Evolutionary conservation across 179 eudicot species (phyloP), one percentile per base, ranked within the genome.

Genomic region (Amaranthus tricolor): DNA sequence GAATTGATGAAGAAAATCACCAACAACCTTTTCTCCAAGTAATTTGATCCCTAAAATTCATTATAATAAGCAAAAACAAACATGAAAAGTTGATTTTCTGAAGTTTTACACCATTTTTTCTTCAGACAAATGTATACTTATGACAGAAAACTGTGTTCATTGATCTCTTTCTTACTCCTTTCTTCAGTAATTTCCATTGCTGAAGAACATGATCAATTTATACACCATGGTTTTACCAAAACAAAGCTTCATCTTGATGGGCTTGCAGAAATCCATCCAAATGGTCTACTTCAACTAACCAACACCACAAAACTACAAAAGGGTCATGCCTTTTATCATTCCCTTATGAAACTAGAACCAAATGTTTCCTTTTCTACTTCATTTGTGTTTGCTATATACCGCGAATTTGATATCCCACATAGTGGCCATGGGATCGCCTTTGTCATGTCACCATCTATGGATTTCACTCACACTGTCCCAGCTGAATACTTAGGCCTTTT

Each of bases 401-500:
- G 47, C 7, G 74, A 77, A 70, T 19, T 67, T 45, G 70, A 43
- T 51, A 62, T 62, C 54, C 79, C 66, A 9, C 77, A 74, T 43
- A 65, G 62, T 43, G 79, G 75, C 4, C 74, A 77, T 54, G 79
- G 79, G 12, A 77, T 77, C 48, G 70, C 69, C 64, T 70, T 77
- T 70, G 63, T 77, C 52, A 20, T 77, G 12, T 54, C 79, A 8
- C 57, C 79, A 7, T 40, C 79, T 7, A 62, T 77, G 70, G 69
- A 77, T 59, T 77, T 77, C 57, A 62, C 59, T 13, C 75, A 70
- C 0, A 52, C 80, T 1, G 16, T 51, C 20, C 53, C 66, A 21
- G 62, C 31, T 47, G 80, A 73, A 60, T 85, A 63, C 66, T 48
- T 85, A 13, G 88, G 88, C 0, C 74, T 85, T 57, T 21, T 85